Base-by-base conservation (phyloP, 1,139 yeast species). In the Hansenula sp. region DNA sequence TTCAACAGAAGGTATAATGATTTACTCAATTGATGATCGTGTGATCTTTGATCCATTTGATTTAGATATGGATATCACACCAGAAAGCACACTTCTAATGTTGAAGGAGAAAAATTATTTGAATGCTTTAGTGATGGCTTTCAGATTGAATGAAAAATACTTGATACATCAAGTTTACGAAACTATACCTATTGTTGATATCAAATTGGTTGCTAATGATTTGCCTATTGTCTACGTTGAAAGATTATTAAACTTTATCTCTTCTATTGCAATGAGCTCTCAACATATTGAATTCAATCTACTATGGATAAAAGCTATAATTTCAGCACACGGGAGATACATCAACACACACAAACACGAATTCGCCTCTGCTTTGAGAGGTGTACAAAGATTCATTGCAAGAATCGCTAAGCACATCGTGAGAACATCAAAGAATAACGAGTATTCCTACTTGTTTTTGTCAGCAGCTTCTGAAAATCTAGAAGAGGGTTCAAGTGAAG, bases 21-120 rank as follows among this genome's bases (percentile, higher is more conserved):
- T 92, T 3, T 92, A 79, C 60, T 82, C 96, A 1, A 77, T 89
- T 31, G 95, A 90, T 59, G 81, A 82, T 43, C 69, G 76, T 14
- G 66, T 87, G 36, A 67, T 80, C 35, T 94, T 92, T 57, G 99
- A 92, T 68, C 98, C 99, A 33, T 88, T 87, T 61, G 97, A 94
- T 60, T 73, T 92, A 57, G 98, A 92, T 59, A 71, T 90, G 37
- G 98, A 94, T 55, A 79, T 92, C 31, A 92, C 98, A 0, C 95
- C 96, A 0, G 83, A 78, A 37, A 69, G 85, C 7, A 83, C 90
- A 0, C 44, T 78, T 24, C 83, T 79, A 43, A 73, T 79, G 12
- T 66, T 90, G 39, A 55, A 69, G 16, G 86, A 82, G 40, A 79
- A 78, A 46, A 90, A 89, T 44, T 89, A 79, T 57, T 66, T 90